Evolutionary conservation across 1,284 basidiomycete species (phyloP).

Genomic region (Sporisorium sorghi): DNA sequence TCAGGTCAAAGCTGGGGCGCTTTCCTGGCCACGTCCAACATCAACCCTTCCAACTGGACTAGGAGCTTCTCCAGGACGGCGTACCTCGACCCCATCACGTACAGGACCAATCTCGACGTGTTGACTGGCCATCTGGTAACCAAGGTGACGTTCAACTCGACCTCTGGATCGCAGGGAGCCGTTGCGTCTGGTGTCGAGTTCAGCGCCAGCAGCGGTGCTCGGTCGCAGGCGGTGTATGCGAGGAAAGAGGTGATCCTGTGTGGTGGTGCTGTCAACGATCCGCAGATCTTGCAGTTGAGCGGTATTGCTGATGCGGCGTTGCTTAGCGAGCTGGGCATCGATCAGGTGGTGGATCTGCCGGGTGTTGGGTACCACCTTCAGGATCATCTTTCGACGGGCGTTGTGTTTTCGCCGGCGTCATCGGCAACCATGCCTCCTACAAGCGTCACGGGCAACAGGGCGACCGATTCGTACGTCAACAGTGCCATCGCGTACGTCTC

Average conservation of each 20-base stretch:
- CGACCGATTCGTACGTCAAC: conserved; percentile 77
- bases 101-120: conserved; percentile 76
- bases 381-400: conserved; percentile 64
- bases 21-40: conserved; percentile 76
- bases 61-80: conserved; percentile 78
- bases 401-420: conserved; percentile 19
- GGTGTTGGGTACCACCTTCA: conserved; percentile 70
- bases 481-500: conserved; percentile 78
- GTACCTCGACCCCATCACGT: conserved; percentile 77
- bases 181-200: conserved; percentile 74
- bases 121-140: conserved; percentile 76
- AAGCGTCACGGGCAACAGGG: conserved; percentile 63
- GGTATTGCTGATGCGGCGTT: conserved; percentile 74
- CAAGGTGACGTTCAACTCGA: conserved; percentile 74
- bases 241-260: conserved; percentile 71
- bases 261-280: conserved; percentile 71
- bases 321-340: conserved; percentile 70
- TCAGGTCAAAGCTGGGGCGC: conserved; percentile 73
- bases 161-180: conserved; percentile 68
- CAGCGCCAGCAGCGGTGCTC: neutral
- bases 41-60: conserved; percentile 77
- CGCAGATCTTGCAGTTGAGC: conserved; percentile 70
- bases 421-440: conserved; percentile 69
- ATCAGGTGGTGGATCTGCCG: conserved; percentile 66
- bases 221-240: conserved; percentile 63